Conservation (phyloP, 768 basidiomycete genomes). For the Cystobasidium onofrii region DNA sequence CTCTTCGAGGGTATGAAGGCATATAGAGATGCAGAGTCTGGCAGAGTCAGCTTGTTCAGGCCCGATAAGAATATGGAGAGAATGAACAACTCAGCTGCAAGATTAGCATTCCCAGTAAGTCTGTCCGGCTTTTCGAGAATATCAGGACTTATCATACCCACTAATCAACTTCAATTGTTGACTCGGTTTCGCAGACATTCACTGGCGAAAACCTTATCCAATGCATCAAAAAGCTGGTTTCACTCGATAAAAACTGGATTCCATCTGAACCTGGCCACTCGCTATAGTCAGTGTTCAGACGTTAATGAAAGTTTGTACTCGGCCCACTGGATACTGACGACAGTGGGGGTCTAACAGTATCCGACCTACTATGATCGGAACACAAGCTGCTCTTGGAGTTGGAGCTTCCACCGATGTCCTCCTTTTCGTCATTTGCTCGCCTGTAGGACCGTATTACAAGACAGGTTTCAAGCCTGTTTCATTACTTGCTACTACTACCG, state of each 20-base stretch:
- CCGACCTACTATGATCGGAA: constrained; percentile 64
- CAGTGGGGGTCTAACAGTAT: constrained; percentile 46
- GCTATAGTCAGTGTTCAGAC: constrained; percentile 49
- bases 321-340: constrained; percentile 43
- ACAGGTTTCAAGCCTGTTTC: constrained; percentile 53
- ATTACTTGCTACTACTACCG: constrained; percentile 64
- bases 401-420: constrained; percentile 68
- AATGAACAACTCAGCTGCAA: constrained; percentile 74
- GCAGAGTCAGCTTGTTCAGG: constrained; percentile 72
- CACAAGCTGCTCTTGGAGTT: constrained; percentile 53
- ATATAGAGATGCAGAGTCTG: constrained; percentile 60
- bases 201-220: constrained; percentile 64
- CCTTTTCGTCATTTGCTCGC: constrained; percentile 75
- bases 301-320: not conserved
- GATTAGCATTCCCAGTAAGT: constrained; percentile 46
- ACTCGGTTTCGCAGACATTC: constrained; percentile 53
- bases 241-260: constrained; percentile 80
- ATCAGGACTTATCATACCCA: too few relatives aligned
- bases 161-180: too few relatives aligned
- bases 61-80: constrained; percentile 92
- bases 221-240: constrained; percentile 77
- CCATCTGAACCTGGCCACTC: constrained; percentile 79
- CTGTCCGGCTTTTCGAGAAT: not conserved
- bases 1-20: constrained; percentile 94
- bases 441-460: constrained; percentile 54